phyloP scores from a whole-genome alignment of 495 filamentous ascomycete species.

The Daldinia vernicosa region DNA sequence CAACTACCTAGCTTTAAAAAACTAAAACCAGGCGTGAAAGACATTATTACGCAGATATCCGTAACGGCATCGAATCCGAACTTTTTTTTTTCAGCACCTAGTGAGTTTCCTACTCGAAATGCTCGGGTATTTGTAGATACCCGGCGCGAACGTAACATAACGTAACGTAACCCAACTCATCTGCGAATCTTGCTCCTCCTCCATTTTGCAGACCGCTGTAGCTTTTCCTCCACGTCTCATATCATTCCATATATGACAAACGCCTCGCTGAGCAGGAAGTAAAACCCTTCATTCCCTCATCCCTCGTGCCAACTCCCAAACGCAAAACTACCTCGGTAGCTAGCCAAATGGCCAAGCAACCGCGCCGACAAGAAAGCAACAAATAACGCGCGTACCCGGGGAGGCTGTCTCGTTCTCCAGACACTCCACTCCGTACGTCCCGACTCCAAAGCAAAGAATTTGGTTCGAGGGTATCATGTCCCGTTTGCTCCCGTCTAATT shows the following conservation, averaged over 20 bases:
- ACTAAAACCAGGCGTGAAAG: conserved; percentile 16
- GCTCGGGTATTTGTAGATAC: neutral
- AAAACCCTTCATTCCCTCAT: neutral
- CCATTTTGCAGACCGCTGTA: neutral
- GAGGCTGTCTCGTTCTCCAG: conserved; percentile 17
- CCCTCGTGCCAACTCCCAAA: conserved; percentile 4
- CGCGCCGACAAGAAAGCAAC: conserved; percentile 27
- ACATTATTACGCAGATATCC: conserved; percentile 20
- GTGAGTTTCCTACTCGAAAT: neutral
- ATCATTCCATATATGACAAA: neutral
- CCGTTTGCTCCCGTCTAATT: conserved; percentile 38
- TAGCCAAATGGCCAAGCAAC: neutral
- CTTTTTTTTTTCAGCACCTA: neutral
- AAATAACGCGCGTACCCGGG: neutral
- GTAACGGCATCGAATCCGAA: neutral
- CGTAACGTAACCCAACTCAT: neutral
- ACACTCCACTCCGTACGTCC: conserved; percentile 9
- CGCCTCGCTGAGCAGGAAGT: neutral
- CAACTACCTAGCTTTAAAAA: neutral
- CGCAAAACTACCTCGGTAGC: neutral
- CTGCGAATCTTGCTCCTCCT: neutral
- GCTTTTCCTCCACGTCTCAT: conserved; percentile 7
- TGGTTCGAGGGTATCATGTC: conserved; percentile 41
- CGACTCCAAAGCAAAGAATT: conserved; percentile 39
- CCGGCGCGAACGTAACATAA: neutral